Evolutionary conservation across 2,329 filamentous ascomycete species (phyloP).

Genomic region (Diaporthe sp.): DNA sequence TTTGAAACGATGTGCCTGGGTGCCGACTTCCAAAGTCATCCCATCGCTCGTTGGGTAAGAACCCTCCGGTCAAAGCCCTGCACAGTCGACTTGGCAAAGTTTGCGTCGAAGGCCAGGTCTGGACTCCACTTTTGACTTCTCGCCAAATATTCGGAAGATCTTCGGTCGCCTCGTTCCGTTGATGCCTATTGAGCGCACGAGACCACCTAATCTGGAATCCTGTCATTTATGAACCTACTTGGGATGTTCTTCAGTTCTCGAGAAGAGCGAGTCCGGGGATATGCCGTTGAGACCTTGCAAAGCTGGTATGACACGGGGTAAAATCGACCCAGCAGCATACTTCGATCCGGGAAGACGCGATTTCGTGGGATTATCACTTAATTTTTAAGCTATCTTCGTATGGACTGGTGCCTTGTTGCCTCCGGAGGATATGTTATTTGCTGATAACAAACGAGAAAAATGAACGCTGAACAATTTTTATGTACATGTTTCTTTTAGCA

Average conservation of each 20-base stretch:
- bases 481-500: constrained; percentile 7
- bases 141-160: neutral
- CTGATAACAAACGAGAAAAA: neutral
- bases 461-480: constrained; percentile 13
- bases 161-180: neutral
- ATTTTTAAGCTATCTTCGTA: neutral
- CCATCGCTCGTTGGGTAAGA: neutral
- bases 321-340: too few species aligned
- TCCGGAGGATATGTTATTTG: neutral
- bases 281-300: neutral
- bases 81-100: constrained; percentile 23
- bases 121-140: neutral
- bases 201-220: neutral
- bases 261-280: neutral
- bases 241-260: neutral
- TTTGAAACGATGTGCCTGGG: neutral
- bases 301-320: neutral
- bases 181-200: neutral
- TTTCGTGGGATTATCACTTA: constrained; percentile 11
- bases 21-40: neutral
- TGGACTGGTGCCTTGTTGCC: neutral
- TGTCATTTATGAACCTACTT: neutral
- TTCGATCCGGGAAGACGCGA: neutral
- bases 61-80: neutral
- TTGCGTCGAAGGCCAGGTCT: neutral